Evolutionary conservation across 139 green algal genomes (phyloP).

Genomic region (Micractinium sp.): DNA sequence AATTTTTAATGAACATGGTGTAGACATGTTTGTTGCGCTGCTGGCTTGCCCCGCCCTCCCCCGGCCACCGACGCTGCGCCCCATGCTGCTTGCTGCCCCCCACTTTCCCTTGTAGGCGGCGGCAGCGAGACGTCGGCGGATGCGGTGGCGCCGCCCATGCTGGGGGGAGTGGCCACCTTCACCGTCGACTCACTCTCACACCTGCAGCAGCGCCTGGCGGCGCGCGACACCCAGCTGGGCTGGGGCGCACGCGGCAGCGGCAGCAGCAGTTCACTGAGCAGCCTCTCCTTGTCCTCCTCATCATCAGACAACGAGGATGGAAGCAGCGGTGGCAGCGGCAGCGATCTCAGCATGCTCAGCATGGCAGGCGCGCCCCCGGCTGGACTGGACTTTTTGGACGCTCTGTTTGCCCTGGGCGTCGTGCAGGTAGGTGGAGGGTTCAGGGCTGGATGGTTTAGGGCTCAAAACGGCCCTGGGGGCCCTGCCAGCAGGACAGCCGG

Average conservation of each 20-base stretch:
- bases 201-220: constrained; percentile 50
- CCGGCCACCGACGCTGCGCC: too few species aligned
- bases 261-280: neutral
- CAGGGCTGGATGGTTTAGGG: too few species aligned
- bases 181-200: constrained; percentile 57
- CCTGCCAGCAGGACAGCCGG: too few species aligned
- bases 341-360: neutral
- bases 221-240: constrained; percentile 39
- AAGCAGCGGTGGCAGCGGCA: neutral
- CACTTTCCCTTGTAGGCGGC: constrained; percentile 28
- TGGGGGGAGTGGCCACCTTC: constrained; percentile 69
- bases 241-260: constrained; percentile 20
- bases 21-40: too few species aligned
- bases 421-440: constrained; percentile 39
- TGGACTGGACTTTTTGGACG: constrained; percentile 75
- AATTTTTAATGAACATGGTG: too few species aligned
- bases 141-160: constrained; percentile 20
- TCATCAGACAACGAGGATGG: too few species aligned
- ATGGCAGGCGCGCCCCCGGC: constrained; percentile 55
- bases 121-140: constrained; percentile 61
- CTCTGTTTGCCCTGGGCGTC: constrained; percentile 46
- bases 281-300: too few species aligned
- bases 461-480: too few species aligned
- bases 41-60: too few species aligned
- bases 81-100: neutral